A percentile compares a stretch with the other conserved stretches of the same genome.
Evolutionary conservation across 345 rosid species (phyloP).

Genomic region (Boechera divaricarpa): DNA sequence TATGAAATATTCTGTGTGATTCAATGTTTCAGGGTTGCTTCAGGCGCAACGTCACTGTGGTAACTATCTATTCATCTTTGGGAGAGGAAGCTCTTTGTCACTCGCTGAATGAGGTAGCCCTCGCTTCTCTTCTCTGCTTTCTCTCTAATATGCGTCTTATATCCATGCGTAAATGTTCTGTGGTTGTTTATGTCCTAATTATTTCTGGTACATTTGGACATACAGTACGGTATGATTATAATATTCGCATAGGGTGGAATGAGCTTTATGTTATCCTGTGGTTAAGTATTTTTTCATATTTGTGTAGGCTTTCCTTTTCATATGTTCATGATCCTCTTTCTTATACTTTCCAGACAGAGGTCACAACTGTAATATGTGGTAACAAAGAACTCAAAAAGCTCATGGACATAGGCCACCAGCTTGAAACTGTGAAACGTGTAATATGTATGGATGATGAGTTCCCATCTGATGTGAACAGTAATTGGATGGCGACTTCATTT

Average conservation of each 20-base stretch:
- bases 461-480: constrained; percentile 61
- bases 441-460: constrained; percentile 86
- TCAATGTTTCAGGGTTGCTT: constrained; percentile 77
- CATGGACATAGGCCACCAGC: constrained; percentile 80
- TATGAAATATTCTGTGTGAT: not conserved
- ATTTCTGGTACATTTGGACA: not conserved
- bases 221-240: constrained; percentile 17
- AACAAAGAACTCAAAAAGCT: constrained; percentile 87
- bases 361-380: constrained; percentile 90
- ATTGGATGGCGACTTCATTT: constrained; percentile 66
- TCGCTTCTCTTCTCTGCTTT: constrained; percentile 40
- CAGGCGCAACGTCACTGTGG: constrained; percentile 84
- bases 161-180: not conserved
- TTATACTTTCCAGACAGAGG: constrained; percentile 75
- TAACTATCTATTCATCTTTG: constrained; percentile 90
- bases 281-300: not conserved
- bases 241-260: not conserved
- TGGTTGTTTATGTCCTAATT: constrained; percentile 9
- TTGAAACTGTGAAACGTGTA: constrained; percentile 81
- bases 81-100: constrained; percentile 98
- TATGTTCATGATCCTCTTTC: constrained; percentile 8
- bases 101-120: constrained; percentile 86
- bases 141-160: not conserved
- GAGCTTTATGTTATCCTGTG: constrained; percentile 1
- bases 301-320: not conserved